Evolutionary conservation across 441 rosid species (phyloP).

Genomic region (Hypseocharis bilobata): DNA sequence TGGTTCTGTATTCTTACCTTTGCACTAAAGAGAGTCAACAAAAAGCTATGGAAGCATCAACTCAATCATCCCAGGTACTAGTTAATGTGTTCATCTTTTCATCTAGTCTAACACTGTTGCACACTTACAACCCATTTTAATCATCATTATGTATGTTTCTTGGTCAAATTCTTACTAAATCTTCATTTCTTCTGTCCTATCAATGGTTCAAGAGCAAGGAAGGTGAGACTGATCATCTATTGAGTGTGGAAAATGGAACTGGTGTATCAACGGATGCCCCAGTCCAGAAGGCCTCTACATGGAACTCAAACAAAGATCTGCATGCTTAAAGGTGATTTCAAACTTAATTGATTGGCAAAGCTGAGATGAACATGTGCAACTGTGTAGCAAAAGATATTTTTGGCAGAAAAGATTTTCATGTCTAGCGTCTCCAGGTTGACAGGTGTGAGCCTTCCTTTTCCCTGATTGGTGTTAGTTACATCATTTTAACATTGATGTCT

Average conservation of each 20-base stretch:
- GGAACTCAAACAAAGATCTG: conserved; percentile 85
- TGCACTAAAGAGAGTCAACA: conserved; percentile 69
- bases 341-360: background rate
- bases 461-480: too few relatives aligned
- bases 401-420: too few relatives aligned
- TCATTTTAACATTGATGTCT: too few relatives aligned
- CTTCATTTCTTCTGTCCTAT: conserved; percentile 2
- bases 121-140: too few relatives aligned
- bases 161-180: background rate
- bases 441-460: too few relatives aligned
- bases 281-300: conserved; percentile 48
- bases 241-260: conserved; percentile 63
- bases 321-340: conserved; percentile 46
- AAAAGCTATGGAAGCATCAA: conserved; percentile 46
- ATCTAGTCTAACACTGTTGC: background rate
- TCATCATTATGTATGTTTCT: background rate
- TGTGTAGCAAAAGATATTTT: background rate
- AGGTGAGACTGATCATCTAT: conserved; percentile 69
- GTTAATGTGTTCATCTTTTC: background rate
- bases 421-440: too few relatives aligned
- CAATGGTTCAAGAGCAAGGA: conserved; percentile 51
- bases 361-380: background rate
- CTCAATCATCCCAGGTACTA: conserved; percentile 43
- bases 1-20: conserved; percentile 81
- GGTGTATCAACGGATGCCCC: conserved; percentile 46